Percentiles rank a stretch among this genome's conserved stretches.
Conservation (phyloP, 2,329 filamentous ascomycete species). For the Botryotinia globosa region DNA sequence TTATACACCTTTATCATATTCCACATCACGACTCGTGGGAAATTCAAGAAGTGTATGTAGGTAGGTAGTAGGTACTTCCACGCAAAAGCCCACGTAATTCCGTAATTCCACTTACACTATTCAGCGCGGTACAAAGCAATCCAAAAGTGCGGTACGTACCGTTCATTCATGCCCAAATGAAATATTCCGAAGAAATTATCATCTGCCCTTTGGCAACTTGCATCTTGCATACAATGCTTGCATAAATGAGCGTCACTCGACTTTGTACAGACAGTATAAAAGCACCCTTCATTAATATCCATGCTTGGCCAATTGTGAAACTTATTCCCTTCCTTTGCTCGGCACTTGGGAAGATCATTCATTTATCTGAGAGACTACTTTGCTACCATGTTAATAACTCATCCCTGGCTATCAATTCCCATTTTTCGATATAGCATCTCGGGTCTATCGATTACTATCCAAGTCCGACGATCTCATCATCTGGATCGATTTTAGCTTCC, state of each 20-base stretch:
- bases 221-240: slow-evolving; percentile 16
- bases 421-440: slow-evolving; percentile 1
- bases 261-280: slow-evolving; percentile 5
- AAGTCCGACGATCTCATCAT: slow-evolving; percentile 9
- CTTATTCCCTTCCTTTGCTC: slow-evolving; percentile 4
- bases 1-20: background rate
- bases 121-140: background rate
- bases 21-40: background rate
- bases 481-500: slow-evolving; percentile 1
- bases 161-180: slow-evolving; percentile 9
- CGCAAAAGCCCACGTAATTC: background rate
- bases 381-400: background rate
- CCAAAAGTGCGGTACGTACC: slow-evolving; percentile 12
- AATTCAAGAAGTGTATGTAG: background rate
- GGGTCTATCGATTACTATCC: slow-evolving; percentile 10
- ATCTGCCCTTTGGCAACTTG: slow-evolving; percentile 11
- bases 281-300: background rate
- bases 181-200: slow-evolving; percentile 10
- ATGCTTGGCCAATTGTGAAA: slow-evolving; percentile 8
- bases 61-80: background rate
- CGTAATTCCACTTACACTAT: background rate
- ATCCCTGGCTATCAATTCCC: slow-evolving; percentile 14
- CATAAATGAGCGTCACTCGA: slow-evolving; percentile 16
- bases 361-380: slow-evolving; percentile 8
- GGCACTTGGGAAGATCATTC: slow-evolving; percentile 19